Percentiles rank a stretch among this genome's conserved stretches.
Conservation (phyloP, 768 basidiomycete species). For the Russula abietina region DNA sequence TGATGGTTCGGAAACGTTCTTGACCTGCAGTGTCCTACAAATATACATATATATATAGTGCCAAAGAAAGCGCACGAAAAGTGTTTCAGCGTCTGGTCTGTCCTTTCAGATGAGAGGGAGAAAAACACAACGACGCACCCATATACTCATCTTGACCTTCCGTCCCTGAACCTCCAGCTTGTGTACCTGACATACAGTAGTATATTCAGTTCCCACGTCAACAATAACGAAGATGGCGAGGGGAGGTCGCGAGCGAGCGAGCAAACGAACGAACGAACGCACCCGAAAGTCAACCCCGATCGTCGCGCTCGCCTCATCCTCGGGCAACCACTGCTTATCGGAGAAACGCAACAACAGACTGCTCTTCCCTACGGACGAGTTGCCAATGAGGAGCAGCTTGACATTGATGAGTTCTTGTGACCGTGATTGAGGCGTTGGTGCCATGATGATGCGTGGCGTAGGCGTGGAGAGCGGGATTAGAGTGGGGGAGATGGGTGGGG, state of each 20-base stretch:
- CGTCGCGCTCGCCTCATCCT: constrained; percentile 82
- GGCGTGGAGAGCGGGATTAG: background rate
- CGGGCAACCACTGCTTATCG: constrained; percentile 90
- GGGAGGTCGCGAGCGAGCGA: too few relatives aligned
- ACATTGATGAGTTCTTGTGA: constrained; percentile 45
- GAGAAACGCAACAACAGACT: constrained; percentile 91
- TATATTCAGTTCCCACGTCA: background rate
- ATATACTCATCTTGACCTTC: constrained; percentile 91
- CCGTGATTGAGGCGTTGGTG: background rate
- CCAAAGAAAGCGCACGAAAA: background rate
- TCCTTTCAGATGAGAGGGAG: background rate
- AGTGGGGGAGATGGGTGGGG: background rate
- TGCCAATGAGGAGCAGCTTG: constrained; percentile 80
- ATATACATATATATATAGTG: too few relatives aligned
- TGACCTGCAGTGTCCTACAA: constrained; percentile 92
- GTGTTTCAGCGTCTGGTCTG: background rate
- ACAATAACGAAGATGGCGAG: background rate
- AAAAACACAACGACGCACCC: constrained; percentile 52
- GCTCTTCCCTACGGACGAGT: constrained; percentile 89
- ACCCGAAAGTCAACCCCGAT: constrained; percentile 84
- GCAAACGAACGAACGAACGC: too few relatives aligned
- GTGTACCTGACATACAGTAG: constrained; percentile 51
- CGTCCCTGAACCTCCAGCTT: constrained; percentile 82
- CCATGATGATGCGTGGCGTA: background rate
- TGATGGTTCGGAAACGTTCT: constrained; percentile 93